Evolutionary conservation across 163 green algal species (phyloP), one percentile per base, ranked within the genome.

Genomic region (Scenedesmus sp.): DNA sequence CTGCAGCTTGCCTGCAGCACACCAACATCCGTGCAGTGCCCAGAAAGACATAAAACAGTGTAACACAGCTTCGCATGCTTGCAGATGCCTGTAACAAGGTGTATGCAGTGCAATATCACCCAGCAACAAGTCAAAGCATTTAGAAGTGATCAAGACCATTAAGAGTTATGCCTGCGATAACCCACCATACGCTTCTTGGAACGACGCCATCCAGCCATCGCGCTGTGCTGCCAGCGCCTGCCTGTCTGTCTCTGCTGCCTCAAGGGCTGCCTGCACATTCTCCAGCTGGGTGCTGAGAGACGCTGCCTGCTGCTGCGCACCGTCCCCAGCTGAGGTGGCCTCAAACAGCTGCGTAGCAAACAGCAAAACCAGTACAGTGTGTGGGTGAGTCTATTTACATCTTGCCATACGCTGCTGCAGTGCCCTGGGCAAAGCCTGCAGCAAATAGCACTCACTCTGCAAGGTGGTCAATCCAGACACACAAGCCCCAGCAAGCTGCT

Each of bases 171-270:
- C 34, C n/a, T 66, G 34, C 55, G 74, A 16, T 26, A 82, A 55
- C 62, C 82, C 82, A 34, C 88, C 88, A 57, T 91, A 91, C 2
- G 88, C 88, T 55, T 90, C 85, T 7, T 93, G 90, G 83, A 88
- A 93, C 5, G 82, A 90, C 1, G 67, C 67, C 90, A 93, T 90
- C 90, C 90, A 93, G 34, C 84, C 84, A 9, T 93, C 90, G 0
- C 90, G 85, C 67, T 93, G 90, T 18, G 84, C 90, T 18, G 83
- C 90, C 20, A 93, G 66, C 26, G 34, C 84, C 84, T 93, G 90
- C 34, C 90, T 57, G 90, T 93, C 90, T 7, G 54, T 62, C 54
- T 92, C 82, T 26, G 64, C 82, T 13, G 88, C 66, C 18, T 92
- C 88, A 9, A 92, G 81, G 9, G 77, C 81, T 60, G 67, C 46